phyloP scores from a whole-genome alignment of 2,329 filamentous ascomycete genomes.

The Ascochyta clinopodiicola region DNA sequence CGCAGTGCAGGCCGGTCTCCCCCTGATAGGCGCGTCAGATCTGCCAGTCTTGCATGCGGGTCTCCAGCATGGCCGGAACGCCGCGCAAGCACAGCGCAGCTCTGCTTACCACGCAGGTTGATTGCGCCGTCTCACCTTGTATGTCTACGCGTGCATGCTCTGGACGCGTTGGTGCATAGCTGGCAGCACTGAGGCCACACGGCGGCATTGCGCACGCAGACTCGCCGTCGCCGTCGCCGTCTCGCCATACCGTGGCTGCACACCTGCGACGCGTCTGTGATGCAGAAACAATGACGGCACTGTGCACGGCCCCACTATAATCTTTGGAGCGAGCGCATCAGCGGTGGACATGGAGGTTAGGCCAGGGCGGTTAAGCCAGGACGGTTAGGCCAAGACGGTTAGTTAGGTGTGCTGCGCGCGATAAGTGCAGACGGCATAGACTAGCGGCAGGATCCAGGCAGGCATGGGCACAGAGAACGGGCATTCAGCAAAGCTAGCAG shows the following conservation, averaged over 20 bases:
- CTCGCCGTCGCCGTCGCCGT: background rate
- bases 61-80: constrained; percentile 19
- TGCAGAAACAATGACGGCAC: constrained; percentile 28
- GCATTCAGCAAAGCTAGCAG: constrained; percentile 10
- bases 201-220: background rate
- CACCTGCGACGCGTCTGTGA: constrained; percentile 12
- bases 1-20: constrained; percentile 6
- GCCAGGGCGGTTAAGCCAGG: too few relatives aligned
- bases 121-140: too few relatives aligned
- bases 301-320: constrained; percentile 28
- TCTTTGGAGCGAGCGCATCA: constrained; percentile 2
- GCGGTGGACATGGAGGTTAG: constrained; percentile 1
- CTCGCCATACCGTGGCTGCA: constrained; percentile 4
- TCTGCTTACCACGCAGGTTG: constrained; percentile 7
- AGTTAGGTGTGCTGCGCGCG: constrained; percentile 7
- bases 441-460: constrained; percentile 19
- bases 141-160: too few relatives aligned
- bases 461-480: constrained; percentile 14
- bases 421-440: constrained; percentile 13
- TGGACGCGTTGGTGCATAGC: background rate
- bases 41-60: constrained; percentile 19
- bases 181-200: background rate
- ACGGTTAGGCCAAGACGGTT: too few relatives aligned
- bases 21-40: constrained; percentile 19
- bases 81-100: constrained; percentile 16